These are phyloP conservation scores for Moricandia arvensis DNA, from an alignment of 345 rosid species.

Conservation along the genomic window DNA sequence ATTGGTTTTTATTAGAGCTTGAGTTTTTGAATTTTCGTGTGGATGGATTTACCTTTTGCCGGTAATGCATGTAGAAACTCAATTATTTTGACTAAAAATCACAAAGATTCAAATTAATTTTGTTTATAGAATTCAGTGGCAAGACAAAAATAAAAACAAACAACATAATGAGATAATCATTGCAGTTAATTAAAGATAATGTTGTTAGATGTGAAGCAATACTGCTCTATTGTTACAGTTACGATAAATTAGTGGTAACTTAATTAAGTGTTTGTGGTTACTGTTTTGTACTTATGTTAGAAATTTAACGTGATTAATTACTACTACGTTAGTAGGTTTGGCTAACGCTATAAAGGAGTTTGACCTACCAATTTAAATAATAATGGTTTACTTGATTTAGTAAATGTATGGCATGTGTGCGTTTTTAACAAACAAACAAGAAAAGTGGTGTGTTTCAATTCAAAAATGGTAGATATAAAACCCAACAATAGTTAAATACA, in stretches of 20 bases:
- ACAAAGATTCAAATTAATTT: no score
- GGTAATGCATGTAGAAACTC: background rate
- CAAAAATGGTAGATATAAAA: conserved; percentile 10
- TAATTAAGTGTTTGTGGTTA: background rate
- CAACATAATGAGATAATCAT: background rate
- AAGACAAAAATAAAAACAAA: no score
- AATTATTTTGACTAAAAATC: background rate
- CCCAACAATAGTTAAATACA: conserved; percentile 27
- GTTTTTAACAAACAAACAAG: background rate
- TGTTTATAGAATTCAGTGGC: no score
- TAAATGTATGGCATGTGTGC: conserved; percentile 18
- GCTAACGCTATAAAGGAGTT: background rate
- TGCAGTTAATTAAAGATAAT: background rate
- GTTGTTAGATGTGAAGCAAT: background rate
- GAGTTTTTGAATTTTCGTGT: background rate
- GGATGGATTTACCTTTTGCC: background rate
- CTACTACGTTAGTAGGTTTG: conserved; percentile 1
- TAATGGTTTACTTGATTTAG: background rate
- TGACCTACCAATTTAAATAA: background rate
- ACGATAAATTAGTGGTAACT: background rate
- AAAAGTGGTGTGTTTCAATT: conserved; percentile 18
- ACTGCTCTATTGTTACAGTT: background rate
- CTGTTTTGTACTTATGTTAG: background rate
- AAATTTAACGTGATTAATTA: background rate
- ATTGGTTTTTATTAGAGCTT: background rate